Evolutionary conservation across 1,284 basidiomycete species (phyloP), one percentile per base, ranked within the genome.

Genomic region (Abortiporus biennis): DNA sequence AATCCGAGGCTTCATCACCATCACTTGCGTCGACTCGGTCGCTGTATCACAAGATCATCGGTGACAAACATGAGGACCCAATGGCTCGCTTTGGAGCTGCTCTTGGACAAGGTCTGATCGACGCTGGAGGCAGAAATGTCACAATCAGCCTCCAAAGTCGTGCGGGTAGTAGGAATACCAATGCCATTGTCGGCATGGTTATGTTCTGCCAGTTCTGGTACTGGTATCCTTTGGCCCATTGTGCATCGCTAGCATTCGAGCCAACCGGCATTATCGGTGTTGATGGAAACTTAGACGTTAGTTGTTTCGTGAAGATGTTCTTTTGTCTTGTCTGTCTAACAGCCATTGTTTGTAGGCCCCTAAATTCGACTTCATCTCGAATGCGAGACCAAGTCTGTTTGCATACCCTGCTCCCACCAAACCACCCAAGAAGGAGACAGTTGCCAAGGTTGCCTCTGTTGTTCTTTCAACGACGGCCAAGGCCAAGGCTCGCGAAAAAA

Each of bases 141-240:
- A 96, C 92, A 6, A 92, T 98, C 56, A 92, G 83, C 54, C 69
- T 97, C 43, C 86, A 92, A 59, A 95, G 90, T 55, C 80, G 89
- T 47, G 91, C 90, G 4, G 94, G 94, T 4, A 93, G 85, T 49
- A 77, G 76, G 52, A 93, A 96, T 62, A 93, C 92, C 53, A 88
- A 78, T 44, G 91, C 93, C 2, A 90, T 97, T 48, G 91, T 97
- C 30, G 94, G 94, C 21, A 93, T 97, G 88, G 82, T 86, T 13
- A 65, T 98, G 57, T 98, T 98, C 69, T 91, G 87, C 56, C 94
- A 98, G 62, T 97, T 97, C 67, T 98, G 94, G 94, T 97, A 97
- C 62, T 98, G 94, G 94, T 98, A 93, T 66, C 94, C 94, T 25
- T 70, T 97, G 21, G 92, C 92, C n/a, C 93, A 96, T 57, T 92